phyloP scores from a whole-genome alignment of 305 asterid species.

The Fraxinus angustifolia region DNA sequence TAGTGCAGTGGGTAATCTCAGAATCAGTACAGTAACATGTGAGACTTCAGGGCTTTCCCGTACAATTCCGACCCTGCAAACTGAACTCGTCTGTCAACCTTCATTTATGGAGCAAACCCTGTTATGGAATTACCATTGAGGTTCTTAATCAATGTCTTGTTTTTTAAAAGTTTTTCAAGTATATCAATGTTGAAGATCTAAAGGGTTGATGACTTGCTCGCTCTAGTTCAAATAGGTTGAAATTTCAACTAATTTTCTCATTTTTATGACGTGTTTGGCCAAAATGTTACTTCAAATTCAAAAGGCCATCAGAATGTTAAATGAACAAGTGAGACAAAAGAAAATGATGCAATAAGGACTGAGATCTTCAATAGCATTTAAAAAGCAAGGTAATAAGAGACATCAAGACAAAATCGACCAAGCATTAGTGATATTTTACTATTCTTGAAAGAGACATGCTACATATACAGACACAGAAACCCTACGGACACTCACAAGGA shows the following conservation, averaged over 20 bases:
- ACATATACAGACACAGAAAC: no score
- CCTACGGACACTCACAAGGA: no score
- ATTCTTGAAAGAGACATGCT: no score
- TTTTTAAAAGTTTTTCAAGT: background rate
- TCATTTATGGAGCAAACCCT: background rate
- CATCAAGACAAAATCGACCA: background rate
- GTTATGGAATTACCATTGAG: background rate
- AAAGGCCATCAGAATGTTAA: background rate
- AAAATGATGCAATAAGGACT: background rate
- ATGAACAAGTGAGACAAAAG: background rate
- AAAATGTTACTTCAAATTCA: no score
- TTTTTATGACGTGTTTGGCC: no score
- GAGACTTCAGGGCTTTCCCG: background rate
- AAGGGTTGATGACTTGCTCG: background rate
- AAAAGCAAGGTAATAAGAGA: no score
- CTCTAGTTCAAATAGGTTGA: background rate
- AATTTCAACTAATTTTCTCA: background rate
- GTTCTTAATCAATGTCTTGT: background rate
- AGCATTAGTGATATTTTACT: background rate
- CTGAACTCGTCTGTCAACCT: background rate
- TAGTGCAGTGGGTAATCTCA: background rate
- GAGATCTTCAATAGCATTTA: background rate
- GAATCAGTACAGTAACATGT: background rate
- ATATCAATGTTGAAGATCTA: background rate
- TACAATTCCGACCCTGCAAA: background rate